Base-by-base conservation (phyloP, 768 basidiomycete species). In the Boletus pseudo-olivaceus region DNA sequence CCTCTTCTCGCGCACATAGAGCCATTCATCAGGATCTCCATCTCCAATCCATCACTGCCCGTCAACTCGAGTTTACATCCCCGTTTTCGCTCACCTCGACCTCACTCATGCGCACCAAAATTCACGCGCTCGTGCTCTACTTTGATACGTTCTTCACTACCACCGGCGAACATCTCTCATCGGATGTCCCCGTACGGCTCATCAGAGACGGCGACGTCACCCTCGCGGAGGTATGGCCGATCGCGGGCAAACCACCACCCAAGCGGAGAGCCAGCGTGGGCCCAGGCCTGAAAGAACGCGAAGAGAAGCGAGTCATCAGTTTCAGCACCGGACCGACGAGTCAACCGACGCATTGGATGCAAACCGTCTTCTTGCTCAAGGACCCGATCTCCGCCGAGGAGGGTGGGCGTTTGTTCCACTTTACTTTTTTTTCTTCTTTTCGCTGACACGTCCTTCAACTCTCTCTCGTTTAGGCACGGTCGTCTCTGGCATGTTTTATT, bases 271-370 rank as follows among this genome's bases (percentile, higher is more conserved):
- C 80, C 55, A 88, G 87, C 65, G 60, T 76, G 7, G 76, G 79
- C n/a, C 71, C 70, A 4, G 65, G 65, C 1, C 57, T 74, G 9
- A 76, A 75, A 62, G 77, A 78, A 53, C 75, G 73, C 35, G 74
- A 70, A 49, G 64, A 70, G 14, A 65, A 63, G 19, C 62, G 56
- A 15, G 67, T 84, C 8, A 82, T 79, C 7, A 91, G 88, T 68
- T 91, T 99, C 72, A 95, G 91, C 62, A 98, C 96, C 0, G 92
- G 96, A 0, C 94, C 96, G 10, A 74, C 74, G 62, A 94, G 90
- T 53, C 82, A 82, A 23, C 84, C 91, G 10, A 98, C 95, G 27
- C 96, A 99, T 68, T 98, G 96, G 96, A 94, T 93, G 67, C 96
- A 99, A 67, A 93, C 96, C 0, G 62, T 93, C 3, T 97, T 99